These are phyloP conservation scores for Syncephalastrum sp. DNA, from an alignment of 371 early-diverging fungal species.

Conservation along the genomic window DNA sequence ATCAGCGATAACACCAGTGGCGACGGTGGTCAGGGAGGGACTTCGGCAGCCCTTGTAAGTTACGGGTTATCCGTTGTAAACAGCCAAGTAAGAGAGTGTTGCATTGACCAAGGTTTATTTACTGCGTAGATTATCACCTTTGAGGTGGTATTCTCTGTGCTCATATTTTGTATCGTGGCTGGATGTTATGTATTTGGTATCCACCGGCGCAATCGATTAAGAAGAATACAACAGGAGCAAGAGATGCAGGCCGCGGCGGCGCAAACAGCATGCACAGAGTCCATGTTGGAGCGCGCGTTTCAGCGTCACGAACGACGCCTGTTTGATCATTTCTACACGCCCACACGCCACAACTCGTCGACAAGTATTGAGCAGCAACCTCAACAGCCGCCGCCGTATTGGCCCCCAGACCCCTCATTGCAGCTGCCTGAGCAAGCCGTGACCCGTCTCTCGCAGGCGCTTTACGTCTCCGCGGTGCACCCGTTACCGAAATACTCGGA, in stretches of 20 bases:
- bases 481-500: too few relatives aligned
- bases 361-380: not conserved
- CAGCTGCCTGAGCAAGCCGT: slow-evolving; percentile 13
- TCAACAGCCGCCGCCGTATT: slow-evolving; percentile 10
- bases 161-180: slow-evolving; percentile 8
- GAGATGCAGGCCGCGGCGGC: slow-evolving; percentile 2
- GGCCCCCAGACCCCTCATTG: slow-evolving; percentile 6
- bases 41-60: not conserved
- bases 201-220: slow-evolving; percentile 8
- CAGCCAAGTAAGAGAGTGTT: too few relatives aligned
- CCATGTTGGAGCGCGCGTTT: slow-evolving; percentile 10
- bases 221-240: slow-evolving; percentile 2
- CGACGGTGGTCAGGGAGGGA: too few relatives aligned
- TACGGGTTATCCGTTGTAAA: not conserved
- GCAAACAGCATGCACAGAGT: slow-evolving; percentile 9
- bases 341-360: not conserved
- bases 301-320: slow-evolving; percentile 3
- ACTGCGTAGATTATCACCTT: slow-evolving; percentile 9
- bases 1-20: too few relatives aligned
- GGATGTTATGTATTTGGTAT: slow-evolving; percentile 14
- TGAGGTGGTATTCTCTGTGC: slow-evolving; percentile 15
- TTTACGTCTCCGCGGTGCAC: not conserved
- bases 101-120: not conserved
- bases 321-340: not conserved
- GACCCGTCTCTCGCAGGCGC: slow-evolving; percentile 12